These are phyloP conservation scores for Mikania micrantha DNA, from an alignment of 129 eudicot species.

Conservation along the genomic window DNA sequence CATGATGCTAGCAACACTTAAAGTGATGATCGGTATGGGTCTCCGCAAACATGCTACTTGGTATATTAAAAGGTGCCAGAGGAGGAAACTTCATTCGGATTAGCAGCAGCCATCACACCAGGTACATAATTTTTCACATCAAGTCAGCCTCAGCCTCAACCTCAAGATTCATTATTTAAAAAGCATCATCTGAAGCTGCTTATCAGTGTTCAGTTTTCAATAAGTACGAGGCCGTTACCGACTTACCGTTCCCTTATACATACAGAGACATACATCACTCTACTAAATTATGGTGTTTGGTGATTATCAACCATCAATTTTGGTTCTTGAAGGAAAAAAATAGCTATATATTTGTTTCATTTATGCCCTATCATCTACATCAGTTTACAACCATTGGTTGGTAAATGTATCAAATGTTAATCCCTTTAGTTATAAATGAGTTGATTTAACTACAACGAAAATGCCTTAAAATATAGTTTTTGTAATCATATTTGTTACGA, in stretches of 20 bases:
- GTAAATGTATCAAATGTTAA: not conserved
- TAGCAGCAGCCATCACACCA: conserved; percentile 15
- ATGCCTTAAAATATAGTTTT: no score
- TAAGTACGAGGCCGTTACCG: conserved; percentile 20
- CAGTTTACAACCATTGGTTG: not conserved
- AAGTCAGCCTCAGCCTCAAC: not conserved
- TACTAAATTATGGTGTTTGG: conserved; percentile 18
- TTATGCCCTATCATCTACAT: not conserved
- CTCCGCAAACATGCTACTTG: conserved; percentile 78
- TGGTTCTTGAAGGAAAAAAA: conserved; percentile 7
- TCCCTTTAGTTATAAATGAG: not conserved
- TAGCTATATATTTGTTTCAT: not conserved
- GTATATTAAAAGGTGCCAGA: conserved; percentile 78
- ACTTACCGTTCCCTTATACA: not conserved
- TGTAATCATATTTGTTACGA: no score
- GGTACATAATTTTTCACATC: conserved; percentile 5
- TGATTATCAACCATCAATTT: conserved; percentile 14
- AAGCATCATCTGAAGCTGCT: not conserved
- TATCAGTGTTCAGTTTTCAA: conserved; percentile 8
- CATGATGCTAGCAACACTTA: conserved; percentile 78
- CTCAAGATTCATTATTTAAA: conserved; percentile 1
- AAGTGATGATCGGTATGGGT: conserved; percentile 82
- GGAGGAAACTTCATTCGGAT: conserved; percentile 74
- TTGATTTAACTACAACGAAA: not conserved
- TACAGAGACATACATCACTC: conserved; percentile 16